A percentile compares a stretch with the other conserved stretches of the same genome.
phyloP scores from a whole-genome alignment of 352 stramenopile genomes.

The Phytophthora cactorum region DNA sequence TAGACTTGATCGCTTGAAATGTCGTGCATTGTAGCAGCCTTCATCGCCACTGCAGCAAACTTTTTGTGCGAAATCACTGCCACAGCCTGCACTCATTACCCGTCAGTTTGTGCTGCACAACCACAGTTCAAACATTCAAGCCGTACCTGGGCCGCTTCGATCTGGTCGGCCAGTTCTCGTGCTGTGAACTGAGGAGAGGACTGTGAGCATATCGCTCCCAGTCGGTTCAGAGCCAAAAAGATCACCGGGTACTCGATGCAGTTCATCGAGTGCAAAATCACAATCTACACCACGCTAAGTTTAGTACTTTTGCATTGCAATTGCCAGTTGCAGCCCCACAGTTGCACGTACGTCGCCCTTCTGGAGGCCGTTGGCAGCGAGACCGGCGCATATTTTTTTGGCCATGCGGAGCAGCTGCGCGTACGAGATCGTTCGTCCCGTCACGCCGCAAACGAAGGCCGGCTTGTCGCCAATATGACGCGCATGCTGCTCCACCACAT shows the following conservation, averaged over 20 bases:
- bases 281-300: slow-evolving; percentile 25
- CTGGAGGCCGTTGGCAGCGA: slow-evolving; percentile 41
- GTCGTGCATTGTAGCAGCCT: slow-evolving; percentile 20
- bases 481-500: slow-evolving; percentile 33
- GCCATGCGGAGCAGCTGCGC: slow-evolving; percentile 29
- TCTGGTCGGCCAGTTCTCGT: slow-evolving; percentile 40
- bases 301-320: background rate
- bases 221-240: slow-evolving; percentile 46
- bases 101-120: slow-evolving; percentile 1
- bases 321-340: background rate
- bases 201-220: slow-evolving; percentile 49
- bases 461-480: slow-evolving; percentile 22
- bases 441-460: slow-evolving; percentile 49
- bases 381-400: slow-evolving; percentile 31
- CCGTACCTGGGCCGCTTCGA: slow-evolving; percentile 32
- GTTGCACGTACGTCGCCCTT: slow-evolving; percentile 47
- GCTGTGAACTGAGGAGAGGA: slow-evolving; percentile 43
- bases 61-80: slow-evolving; percentile 42
- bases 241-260: slow-evolving; percentile 60
- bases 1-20: slow-evolving; percentile 26
- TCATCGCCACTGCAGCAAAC: slow-evolving; percentile 20
- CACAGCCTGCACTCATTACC: slow-evolving; percentile 11
- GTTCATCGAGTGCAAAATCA: slow-evolving; percentile 56
- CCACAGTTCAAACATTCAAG: background rate
- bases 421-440: slow-evolving; percentile 42